Evolutionary conservation across 768 basidiomycete species (phyloP), one percentile per base, ranked within the genome.

Genomic region (Lentinula aciculospora): DNA sequence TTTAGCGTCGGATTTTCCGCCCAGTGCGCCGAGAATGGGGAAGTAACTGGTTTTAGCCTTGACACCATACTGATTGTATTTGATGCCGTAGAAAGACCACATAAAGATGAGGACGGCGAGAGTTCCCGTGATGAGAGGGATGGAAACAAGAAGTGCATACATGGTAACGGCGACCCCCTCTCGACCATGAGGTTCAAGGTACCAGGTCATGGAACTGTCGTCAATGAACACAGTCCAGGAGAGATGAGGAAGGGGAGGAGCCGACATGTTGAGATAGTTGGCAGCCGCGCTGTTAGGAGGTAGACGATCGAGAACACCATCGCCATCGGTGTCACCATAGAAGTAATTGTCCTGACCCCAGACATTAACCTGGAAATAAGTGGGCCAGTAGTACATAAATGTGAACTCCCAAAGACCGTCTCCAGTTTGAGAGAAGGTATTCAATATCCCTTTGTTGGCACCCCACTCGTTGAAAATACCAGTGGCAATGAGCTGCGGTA

Each of bases 61-160:
- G 64, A 88, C 84, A 74, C 94, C 94, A 72, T 86, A 97, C 70
- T 86, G 86, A 72, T 97, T 97, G 77, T 94, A 87, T 67, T 82
- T 93, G 77, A 97, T 96, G 32, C 93, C 92, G 65, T 97, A 97
- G 82, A 97, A 97, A 6, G 89, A 86, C 87, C 91, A 94, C 85
- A 94, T 90, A 82, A 97, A 97, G 71, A 94, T 69, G 56, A 86
- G 67, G 50, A 92, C 92, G 17, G 94, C 92, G 53, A 92, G 76
- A 17, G 83, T 81, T 60, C 85, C 94, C n/a, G 94, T 94, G 69
- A 96, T 81, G 61, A 94, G 73, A 10, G 94, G 94, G 60, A 96
- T 92, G 42, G 84, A 64, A 29, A 89, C 76, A 47, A 96, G 79
- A 42, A 96, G 81, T 1, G 85, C 93, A 66, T 88, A 97, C 83